phyloP scores from a whole-genome alignment of 768 basidiomycete species.

The Tricholoma bakamatsutake region DNA sequence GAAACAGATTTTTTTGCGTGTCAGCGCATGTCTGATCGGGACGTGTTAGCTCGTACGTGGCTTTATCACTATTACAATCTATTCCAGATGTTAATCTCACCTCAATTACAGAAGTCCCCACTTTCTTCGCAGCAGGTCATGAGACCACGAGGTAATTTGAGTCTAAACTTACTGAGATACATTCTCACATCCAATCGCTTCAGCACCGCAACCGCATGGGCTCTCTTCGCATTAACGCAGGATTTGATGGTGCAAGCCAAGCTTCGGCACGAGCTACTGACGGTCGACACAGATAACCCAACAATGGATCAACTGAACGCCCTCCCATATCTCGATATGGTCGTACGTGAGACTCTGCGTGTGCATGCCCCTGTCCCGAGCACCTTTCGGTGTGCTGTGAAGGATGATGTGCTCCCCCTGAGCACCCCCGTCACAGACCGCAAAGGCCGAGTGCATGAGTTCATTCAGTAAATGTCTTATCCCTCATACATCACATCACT shows the following conservation, averaged over 20 bases:
- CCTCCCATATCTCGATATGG: constrained; percentile 61
- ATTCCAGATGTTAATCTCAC: background rate
- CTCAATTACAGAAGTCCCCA: constrained; percentile 37
- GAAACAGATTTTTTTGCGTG: constrained; percentile 28
- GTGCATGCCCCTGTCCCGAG: constrained; percentile 45
- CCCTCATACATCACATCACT: background rate
- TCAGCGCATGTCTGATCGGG: constrained; percentile 16
- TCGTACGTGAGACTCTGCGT: constrained; percentile 55
- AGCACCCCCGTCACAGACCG: constrained; percentile 37
- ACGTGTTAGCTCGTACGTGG: constrained; percentile 13
- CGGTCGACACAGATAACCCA: constrained; percentile 48
- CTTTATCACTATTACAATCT: background rate
- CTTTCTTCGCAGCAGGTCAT: constrained; percentile 44
- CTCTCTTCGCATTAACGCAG: constrained; percentile 48
- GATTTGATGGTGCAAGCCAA: constrained; percentile 43
- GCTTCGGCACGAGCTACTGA: constrained; percentile 52
- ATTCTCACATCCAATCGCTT: background rate
- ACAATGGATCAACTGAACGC: constrained; percentile 64
- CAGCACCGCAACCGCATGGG: constrained; percentile 47
- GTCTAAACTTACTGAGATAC: background rate
- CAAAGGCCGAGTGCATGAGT: constrained; percentile 32
- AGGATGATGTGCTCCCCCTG: constrained; percentile 50
- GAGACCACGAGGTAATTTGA: constrained; percentile 36
- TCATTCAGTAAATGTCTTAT: constrained; percentile 28
- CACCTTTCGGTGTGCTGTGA: constrained; percentile 37